Evolutionary conservation across 1,139 yeast genomes (phyloP).

Genomic region (Zygosaccharomyces pseudobailii): DNA sequence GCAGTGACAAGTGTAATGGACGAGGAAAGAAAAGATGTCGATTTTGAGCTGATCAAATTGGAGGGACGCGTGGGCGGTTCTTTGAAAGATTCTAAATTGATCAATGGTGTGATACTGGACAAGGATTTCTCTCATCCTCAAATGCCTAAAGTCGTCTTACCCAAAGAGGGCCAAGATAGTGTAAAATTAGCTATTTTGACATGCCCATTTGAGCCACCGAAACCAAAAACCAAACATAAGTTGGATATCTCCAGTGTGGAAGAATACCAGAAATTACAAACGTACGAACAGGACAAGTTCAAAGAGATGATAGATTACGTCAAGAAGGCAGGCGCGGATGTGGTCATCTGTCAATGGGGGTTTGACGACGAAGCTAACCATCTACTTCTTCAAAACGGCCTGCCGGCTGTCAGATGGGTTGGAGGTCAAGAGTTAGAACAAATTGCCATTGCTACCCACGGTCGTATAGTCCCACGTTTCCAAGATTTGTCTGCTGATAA

Average conservation of each 20-base stretch:
- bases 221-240: conserved; percentile 98
- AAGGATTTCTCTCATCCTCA: conserved; percentile 98
- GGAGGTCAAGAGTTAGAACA: conserved; percentile 97
- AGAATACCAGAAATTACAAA: conserved; percentile 85
- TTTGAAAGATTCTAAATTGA: conserved; percentile 74
- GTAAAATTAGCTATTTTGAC: conserved; percentile 92
- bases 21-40: conserved; percentile 87
- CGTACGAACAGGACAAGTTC: conserved; percentile 87
- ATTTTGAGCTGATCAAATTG: conserved; percentile 90
- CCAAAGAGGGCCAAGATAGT: conserved; percentile 43
- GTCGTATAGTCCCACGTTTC: conserved; percentile 94
- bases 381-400: conserved; percentile 73
- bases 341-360: conserved; percentile 99
- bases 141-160: conserved; percentile 71
- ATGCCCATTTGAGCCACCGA: conserved; percentile 99
- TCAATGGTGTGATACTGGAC: conserved; percentile 88
- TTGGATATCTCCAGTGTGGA: conserved; percentile 88
- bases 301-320: conserved; percentile 85
- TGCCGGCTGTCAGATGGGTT: conserved; percentile 98
- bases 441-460: conserved; percentile 95
- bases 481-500: conserved; percentile 82
- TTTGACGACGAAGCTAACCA: conserved; percentile 99
- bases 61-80: conserved; percentile 97
- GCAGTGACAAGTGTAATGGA: conserved; percentile 93
- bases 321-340: conserved; percentile 88